These are phyloP conservation scores for Lomentospora prolificans DNA, from an alignment of 2,329 filamentous ascomycete genomes.

Conservation along the genomic window DNA sequence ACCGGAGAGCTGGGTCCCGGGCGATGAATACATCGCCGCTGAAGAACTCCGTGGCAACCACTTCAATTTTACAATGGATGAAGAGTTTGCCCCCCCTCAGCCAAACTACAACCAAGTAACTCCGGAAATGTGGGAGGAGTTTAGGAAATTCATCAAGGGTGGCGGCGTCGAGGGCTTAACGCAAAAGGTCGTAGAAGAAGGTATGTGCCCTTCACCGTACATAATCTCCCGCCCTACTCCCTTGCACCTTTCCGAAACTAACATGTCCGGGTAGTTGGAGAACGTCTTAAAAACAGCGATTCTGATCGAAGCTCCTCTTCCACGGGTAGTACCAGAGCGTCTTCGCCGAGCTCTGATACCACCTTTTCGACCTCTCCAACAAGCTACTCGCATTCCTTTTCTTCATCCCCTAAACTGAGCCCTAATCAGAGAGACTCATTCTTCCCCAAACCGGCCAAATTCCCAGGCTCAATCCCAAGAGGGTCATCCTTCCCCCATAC, in stretches of 20 bases:
- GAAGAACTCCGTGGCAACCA: neutral
- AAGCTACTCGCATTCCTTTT: neutral
- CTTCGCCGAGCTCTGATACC: neutral
- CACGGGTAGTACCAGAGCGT: neutral
- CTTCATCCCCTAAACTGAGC: neutral
- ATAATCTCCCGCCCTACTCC: neutral
- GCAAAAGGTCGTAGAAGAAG: slow-evolving; percentile 16
- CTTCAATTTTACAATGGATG: neutral
- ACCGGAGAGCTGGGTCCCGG: neutral
- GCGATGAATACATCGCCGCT: neutral
- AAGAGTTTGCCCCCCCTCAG: neutral
- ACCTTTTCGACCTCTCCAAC: neutral
- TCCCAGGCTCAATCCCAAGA: neutral
- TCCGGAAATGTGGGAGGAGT: neutral
- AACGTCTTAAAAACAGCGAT: slow-evolving; percentile 3
- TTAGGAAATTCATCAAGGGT: neutral
- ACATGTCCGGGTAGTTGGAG: slow-evolving; percentile 6
- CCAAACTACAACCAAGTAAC: neutral
- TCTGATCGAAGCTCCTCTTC: neutral
- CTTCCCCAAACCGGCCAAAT: neutral
- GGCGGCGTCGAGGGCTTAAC: slow-evolving; percentile 14
- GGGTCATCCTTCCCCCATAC: neutral
- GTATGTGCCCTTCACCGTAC: neutral
- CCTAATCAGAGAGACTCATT: neutral
- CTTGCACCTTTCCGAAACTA: neutral